A percentile compares a stretch with the other conserved stretches of the same genome.
Evolutionary conservation across 805 yeast species (phyloP).

Genomic region (Saturnispora hagleri): DNA sequence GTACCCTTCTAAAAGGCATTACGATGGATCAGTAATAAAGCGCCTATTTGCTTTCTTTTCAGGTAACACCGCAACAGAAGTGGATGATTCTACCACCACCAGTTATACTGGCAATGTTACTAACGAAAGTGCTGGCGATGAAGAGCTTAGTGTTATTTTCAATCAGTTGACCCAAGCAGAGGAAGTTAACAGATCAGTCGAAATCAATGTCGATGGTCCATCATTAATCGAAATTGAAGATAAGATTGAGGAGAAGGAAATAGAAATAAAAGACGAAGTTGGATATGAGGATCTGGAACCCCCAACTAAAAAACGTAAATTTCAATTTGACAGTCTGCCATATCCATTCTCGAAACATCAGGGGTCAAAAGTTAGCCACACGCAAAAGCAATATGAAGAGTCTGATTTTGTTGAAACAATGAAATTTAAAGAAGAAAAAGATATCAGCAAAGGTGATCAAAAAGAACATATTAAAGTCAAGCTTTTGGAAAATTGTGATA

Average conservation of each 20-base stretch:
- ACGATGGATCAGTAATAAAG: not conserved
- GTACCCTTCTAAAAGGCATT: not conserved
- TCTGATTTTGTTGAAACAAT: not conserved
- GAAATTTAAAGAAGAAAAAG: not conserved
- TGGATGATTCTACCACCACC: not conserved
- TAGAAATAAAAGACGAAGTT: not conserved
- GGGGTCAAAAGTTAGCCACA: not conserved
- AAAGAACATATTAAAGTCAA: not conserved
- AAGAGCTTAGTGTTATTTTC: not conserved
- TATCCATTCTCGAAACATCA: not conserved
- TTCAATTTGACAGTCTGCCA: not conserved
- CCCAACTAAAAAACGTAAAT: conserved; percentile 1
- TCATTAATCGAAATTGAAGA: not conserved
- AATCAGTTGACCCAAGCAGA: not conserved
- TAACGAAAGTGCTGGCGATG: not conserved
- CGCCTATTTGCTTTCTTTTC: conserved; percentile 1
- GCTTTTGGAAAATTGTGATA: conserved; percentile 1
- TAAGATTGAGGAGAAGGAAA: not conserved
- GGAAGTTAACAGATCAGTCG: not conserved
- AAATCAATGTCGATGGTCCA: not conserved
- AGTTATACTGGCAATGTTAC: not conserved
- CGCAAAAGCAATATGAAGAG: not conserved
- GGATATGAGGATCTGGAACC: not conserved
- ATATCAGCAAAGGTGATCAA: not conserved
- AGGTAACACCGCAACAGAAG: not conserved